Percentiles rank a stretch among this genome's conserved stretches.
Conservation (phyloP, 2,329 filamentous ascomycete genomes). For the Ascochyta koolunga region DNA sequence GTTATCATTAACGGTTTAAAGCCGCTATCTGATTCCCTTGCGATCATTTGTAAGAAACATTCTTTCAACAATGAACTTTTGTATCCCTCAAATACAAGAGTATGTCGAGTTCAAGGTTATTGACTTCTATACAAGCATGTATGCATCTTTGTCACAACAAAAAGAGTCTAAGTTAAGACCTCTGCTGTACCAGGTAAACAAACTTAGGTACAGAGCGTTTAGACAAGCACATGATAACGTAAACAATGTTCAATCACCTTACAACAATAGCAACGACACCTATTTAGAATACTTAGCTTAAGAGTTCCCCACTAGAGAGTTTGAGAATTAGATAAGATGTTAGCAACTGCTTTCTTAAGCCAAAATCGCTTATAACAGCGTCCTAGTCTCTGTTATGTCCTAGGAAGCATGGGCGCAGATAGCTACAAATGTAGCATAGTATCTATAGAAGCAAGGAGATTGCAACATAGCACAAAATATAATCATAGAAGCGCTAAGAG, state of each 20-base stretch:
- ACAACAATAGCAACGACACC: background rate
- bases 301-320: background rate
- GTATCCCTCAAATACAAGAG: background rate
- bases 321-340: background rate
- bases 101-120: background rate
- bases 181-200: background rate
- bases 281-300: background rate
- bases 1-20: background rate
- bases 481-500: background rate
- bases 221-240: background rate
- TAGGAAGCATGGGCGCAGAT: background rate
- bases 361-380: background rate
- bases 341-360: background rate
- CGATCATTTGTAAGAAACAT: background rate
- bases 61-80: background rate
- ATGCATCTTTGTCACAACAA: background rate
- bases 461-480: background rate
- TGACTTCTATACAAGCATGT: background rate
- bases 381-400: background rate
- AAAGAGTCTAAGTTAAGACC: background rate
- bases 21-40: too few relatives aligned
- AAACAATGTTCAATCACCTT: background rate
- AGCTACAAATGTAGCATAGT: background rate
- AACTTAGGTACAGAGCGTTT: background rate
- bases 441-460: background rate